Percentiles rank a stretch among this genome's conserved stretches.
phyloP scores from a whole-genome alignment of 257 asterid species.

The Penstemon newberryi region DNA sequence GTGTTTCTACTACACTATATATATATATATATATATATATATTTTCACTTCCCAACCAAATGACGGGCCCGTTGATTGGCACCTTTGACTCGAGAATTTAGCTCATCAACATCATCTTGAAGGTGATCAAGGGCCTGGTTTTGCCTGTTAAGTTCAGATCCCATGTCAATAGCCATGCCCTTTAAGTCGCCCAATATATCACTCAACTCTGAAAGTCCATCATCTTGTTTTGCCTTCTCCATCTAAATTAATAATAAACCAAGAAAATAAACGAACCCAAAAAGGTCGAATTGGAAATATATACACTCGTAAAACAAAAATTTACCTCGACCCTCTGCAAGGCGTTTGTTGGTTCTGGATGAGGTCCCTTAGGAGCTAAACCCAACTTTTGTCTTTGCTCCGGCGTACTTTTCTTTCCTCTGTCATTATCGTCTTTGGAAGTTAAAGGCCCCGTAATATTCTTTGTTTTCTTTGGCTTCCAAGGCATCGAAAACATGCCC shows the following conservation, averaged over 20 bases:
- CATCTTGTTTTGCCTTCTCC: constrained; percentile 92
- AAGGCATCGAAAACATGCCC: constrained; percentile 94
- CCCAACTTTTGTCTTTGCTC: constrained; percentile 82
- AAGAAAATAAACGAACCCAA: neutral
- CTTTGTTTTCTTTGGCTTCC: constrained; percentile 84
- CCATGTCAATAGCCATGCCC: constrained; percentile 93
- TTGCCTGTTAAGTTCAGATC: constrained; percentile 82
- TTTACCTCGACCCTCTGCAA: constrained; percentile 76
- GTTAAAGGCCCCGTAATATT: constrained; percentile 68
- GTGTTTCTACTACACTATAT: constrained; percentile 5
- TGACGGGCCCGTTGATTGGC: constrained; percentile 74
- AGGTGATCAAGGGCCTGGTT: constrained; percentile 83
- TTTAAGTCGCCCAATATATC: constrained; percentile 75
- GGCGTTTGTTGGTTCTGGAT: constrained; percentile 75
- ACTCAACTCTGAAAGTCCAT: constrained; percentile 69
- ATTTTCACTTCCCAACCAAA: constrained; percentile 41
- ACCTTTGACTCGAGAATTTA: constrained; percentile 76
- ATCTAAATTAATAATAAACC: constrained; percentile 33
- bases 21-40: too few species aligned
- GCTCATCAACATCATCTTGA: constrained; percentile 71
- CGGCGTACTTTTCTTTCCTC: constrained; percentile 43
- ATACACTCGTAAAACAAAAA: neutral
- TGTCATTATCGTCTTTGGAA: constrained; percentile 56
- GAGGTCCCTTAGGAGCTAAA: constrained; percentile 49
- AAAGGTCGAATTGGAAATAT: too few species aligned